Percentiles rank a stretch among this genome's conserved stretches.
These are phyloP conservation scores for Suhomyces guaymorum DNA, from an alignment of 1,139 yeast genomes.

Conservation along the genomic window DNA sequence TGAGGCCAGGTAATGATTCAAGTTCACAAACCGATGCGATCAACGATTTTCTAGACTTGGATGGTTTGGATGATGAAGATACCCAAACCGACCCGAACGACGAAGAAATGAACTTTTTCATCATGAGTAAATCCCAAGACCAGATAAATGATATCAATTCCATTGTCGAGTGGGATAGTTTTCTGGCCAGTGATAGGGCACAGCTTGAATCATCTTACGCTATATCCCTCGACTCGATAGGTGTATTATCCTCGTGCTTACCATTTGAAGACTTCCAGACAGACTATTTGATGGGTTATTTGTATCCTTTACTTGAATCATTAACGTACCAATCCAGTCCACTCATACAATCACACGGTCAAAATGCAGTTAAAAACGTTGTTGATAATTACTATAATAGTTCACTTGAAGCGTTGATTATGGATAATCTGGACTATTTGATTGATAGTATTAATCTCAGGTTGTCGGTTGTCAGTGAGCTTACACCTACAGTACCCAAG, in stretches of 20 bases:
- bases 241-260: conserved; percentile 25
- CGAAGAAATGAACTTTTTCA: conserved; percentile 23
- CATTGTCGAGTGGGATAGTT: conserved; percentile 8
- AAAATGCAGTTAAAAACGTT: conserved; percentile 32
- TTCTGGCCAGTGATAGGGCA: conserved; percentile 3
- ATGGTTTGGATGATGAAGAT: conserved; percentile 10
- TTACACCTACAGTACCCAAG: conserved; percentile 74
- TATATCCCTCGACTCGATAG: conserved; percentile 35
- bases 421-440: conserved; percentile 76
- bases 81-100: conserved; percentile 1
- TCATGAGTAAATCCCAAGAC: conserved; percentile 31
- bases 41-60: conserved; percentile 28
- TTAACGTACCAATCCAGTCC: conserved; percentile 33
- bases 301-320: conserved; percentile 38
- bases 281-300: conserved; percentile 34
- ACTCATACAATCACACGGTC: conserved; percentile 33
- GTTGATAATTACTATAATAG: conserved; percentile 58
- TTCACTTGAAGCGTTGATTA: conserved; percentile 54
- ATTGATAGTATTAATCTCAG: conserved; percentile 72
- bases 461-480: conserved; percentile 59
- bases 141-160: conserved; percentile 20
- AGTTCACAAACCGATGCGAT: no score
- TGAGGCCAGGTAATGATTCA: no score
- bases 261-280: conserved; percentile 31
- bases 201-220: conserved; percentile 27